Conservation (phyloP, 148 eudicot species). For the Amaranthus cruentus region DNA sequence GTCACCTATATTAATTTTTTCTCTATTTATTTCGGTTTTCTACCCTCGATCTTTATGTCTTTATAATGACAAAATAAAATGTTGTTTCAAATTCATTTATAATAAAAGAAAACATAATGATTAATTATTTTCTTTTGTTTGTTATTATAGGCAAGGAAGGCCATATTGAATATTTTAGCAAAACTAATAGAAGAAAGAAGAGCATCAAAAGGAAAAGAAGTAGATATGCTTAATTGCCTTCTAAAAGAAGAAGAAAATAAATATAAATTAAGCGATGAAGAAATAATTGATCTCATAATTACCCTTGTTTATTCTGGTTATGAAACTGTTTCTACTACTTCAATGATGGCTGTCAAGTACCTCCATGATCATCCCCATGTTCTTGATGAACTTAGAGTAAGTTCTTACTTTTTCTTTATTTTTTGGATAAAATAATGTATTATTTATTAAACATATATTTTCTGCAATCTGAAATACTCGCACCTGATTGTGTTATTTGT, state of each 20-base stretch:
- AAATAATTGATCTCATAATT: conserved; percentile 91
- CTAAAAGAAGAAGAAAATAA: conserved; percentile 59
- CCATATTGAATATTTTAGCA: conserved; percentile 48
- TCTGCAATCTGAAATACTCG: no score
- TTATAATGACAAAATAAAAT: no score
- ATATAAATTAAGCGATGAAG: conserved; percentile 73
- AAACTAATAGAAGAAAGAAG: conserved; percentile 64
- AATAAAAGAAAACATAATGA: neutral
- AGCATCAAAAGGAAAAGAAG: conserved; percentile 32
- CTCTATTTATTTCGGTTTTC: no score
- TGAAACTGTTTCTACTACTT: conserved; percentile 96
- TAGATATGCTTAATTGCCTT: conserved; percentile 68
- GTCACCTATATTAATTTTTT: no score
- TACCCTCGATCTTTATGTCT: no score
- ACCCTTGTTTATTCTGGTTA: conserved; percentile 94
- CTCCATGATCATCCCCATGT: conserved; percentile 96
- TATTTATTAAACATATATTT: no score
- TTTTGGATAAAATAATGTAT: neutral
- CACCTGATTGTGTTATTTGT: no score
- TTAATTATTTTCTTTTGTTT: neutral
- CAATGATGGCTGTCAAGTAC: conserved; percentile 99
- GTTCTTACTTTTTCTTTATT: conserved; percentile 14
- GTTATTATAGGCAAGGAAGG: conserved; percentile 67
- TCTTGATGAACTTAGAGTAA: conserved; percentile 80
- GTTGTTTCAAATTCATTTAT: no score